Evolutionary conservation across 2,329 filamentous ascomycete species (phyloP).

Genomic region (Exophiala spinifera): DNA sequence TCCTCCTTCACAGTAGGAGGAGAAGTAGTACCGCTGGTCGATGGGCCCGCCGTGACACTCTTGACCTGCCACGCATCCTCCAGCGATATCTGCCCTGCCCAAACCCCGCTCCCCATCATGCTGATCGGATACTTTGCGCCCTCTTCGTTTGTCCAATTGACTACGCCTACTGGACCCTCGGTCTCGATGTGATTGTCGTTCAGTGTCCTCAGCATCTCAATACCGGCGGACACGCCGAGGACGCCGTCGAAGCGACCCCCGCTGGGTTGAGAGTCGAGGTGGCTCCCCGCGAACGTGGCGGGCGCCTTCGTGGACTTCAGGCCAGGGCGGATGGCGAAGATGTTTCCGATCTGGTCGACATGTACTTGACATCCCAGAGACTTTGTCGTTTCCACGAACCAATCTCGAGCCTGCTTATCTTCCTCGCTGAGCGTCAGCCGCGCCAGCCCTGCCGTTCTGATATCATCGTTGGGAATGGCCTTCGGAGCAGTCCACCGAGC

Average conservation of each 20-base stretch:
- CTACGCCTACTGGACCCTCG: constrained; percentile 67
- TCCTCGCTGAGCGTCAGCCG: constrained; percentile 69
- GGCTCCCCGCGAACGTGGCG: constrained; percentile 31
- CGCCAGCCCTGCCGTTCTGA: constrained; percentile 15
- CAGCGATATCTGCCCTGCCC: constrained; percentile 64
- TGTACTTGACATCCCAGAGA: constrained; percentile 64
- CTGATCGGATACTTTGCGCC: constrained; percentile 73
- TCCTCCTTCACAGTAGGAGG: constrained; percentile 66
- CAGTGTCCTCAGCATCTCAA: constrained; percentile 68
- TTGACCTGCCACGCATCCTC: constrained; percentile 58
- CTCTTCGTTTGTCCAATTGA: constrained; percentile 83
- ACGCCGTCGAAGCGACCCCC: constrained; percentile 74
- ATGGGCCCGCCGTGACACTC: constrained; percentile 52
- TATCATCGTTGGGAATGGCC: constrained; percentile 8
- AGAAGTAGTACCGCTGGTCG: no score
- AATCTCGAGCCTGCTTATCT: constrained; percentile 69
- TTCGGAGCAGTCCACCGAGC: constrained; percentile 17
- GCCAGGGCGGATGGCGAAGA: constrained; percentile 70
- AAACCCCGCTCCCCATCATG: constrained; percentile 73
- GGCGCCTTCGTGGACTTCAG: constrained; percentile 50
- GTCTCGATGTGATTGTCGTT: constrained; percentile 67
- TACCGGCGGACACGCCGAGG: constrained; percentile 66
- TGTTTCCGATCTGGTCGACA: constrained; percentile 75
- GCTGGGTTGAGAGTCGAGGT: constrained; percentile 52
- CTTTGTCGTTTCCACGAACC: constrained; percentile 66